Evolutionary conservation across 305 asterid species (phyloP).

Genomic region (Fraxinus nigra): DNA sequence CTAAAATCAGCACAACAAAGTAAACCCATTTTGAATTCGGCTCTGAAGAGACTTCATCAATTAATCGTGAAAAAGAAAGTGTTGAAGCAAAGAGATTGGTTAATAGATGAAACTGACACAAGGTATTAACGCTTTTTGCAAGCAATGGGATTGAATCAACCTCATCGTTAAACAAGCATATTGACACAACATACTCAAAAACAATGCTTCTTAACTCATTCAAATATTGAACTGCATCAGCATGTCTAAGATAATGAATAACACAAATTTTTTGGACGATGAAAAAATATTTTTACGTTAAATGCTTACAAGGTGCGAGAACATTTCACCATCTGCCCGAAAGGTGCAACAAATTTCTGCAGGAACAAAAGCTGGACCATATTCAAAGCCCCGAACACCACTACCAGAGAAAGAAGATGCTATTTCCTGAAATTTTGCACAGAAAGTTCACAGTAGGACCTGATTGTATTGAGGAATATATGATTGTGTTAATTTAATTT

Average conservation of each 20-base stretch:
- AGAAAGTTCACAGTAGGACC: not conserved
- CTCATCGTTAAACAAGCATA: not conserved
- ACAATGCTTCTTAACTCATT: not conserved
- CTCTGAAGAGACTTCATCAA: not conserved
- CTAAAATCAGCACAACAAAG: not conserved
- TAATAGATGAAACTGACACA: not conserved
- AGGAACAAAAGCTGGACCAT: constrained; percentile 71
- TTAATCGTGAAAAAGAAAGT: not conserved
- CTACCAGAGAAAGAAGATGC: constrained; percentile 72
- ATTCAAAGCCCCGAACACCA: constrained; percentile 52
- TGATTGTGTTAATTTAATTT: not conserved
- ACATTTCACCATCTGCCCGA: constrained; percentile 71
- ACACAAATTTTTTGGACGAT: not conserved
- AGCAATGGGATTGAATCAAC: not conserved
- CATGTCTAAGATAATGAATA: not conserved
- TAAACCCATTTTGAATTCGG: not conserved
- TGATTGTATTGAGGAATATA: not conserved
- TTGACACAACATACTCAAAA: not conserved
- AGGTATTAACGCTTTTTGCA: not conserved
- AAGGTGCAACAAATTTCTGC: constrained; percentile 78
- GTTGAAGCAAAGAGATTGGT: not conserved
- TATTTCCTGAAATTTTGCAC: constrained; percentile 51
- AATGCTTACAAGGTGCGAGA: constrained; percentile 71
- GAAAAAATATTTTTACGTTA: constrained; percentile 12
- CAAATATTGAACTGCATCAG: not conserved